phyloP scores from a whole-genome alignment of 352 stramenopile genomes.

The Globisporangium irregulare region DNA sequence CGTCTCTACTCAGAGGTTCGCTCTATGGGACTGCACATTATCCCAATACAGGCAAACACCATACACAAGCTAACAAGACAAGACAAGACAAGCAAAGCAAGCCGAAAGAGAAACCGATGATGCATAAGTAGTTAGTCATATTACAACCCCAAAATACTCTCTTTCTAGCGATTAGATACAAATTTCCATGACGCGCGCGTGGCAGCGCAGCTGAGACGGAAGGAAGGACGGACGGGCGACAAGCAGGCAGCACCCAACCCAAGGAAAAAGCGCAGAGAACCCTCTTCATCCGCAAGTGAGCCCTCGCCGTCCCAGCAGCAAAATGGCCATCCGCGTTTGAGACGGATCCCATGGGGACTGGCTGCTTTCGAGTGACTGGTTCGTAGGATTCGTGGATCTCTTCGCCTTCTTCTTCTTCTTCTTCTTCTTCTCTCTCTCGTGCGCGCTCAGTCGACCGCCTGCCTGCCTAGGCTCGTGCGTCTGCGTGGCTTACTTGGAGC shows the following conservation, averaged over 20 bases:
- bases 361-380: neutral
- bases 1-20: neutral
- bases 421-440: too few relatives aligned
- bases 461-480: neutral
- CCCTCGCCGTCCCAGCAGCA: neutral
- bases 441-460: neutral
- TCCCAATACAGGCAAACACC: neutral
- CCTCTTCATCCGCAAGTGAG: too few relatives aligned
- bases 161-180: neutral
- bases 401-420: too few relatives aligned
- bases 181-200: neutral
- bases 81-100: neutral
- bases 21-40: neutral
- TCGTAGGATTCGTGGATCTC: too few relatives aligned
- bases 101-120: neutral
- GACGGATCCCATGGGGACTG: neutral
- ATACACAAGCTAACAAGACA: neutral
- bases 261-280: too few relatives aligned
- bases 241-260: too few relatives aligned
- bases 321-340: neutral
- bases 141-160: neutral
- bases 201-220: too few relatives aligned
- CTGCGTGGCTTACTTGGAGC: slow-evolving; percentile 49
- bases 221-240: too few relatives aligned
- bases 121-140: slow-evolving; percentile 1